A percentile compares a stretch with the other conserved stretches of the same genome.
Evolutionary conservation across 495 filamentous ascomycete species (phyloP).

Genomic region (Tuber indicum): DNA sequence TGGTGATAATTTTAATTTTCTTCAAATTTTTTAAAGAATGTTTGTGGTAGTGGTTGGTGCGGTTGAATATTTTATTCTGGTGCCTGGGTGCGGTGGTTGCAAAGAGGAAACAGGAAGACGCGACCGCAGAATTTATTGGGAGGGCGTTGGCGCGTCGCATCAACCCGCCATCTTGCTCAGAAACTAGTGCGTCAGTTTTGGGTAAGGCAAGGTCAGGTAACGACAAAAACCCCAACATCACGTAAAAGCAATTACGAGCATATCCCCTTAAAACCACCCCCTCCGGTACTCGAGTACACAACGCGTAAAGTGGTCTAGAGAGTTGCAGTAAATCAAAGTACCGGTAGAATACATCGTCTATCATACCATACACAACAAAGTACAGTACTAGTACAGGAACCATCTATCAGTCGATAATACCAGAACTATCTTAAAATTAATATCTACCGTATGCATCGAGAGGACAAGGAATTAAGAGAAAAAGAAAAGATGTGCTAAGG

Average conservation of each 20-base stretch:
- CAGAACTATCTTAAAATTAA: neutral
- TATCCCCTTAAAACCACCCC: neutral
- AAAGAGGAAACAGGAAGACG: neutral
- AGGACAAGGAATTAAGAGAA: neutral
- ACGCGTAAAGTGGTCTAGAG: neutral
- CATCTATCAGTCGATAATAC: neutral
- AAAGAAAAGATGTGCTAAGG: neutral
- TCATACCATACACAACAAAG: neutral
- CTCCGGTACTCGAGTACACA: neutral
- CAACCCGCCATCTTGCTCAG: neutral
- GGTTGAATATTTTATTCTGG: neutral
- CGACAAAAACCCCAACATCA: constrained; percentile 1
- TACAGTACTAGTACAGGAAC: neutral
- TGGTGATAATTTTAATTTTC: neutral
- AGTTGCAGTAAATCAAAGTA: neutral
- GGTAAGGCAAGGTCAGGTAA: neutral
- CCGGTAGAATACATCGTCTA: neutral
- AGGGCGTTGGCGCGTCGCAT: neutral
- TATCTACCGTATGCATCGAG: neutral
- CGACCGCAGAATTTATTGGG: constrained; percentile 1
- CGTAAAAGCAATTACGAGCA: neutral
- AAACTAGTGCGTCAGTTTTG: neutral
- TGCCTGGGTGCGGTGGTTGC: neutral
- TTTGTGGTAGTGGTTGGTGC: neutral
- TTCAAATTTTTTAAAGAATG: neutral